Evolutionary conservation across 495 filamentous ascomycete genomes (phyloP), one percentile per base, ranked within the genome.

Genomic region (Aspergillus baeticus): DNA sequence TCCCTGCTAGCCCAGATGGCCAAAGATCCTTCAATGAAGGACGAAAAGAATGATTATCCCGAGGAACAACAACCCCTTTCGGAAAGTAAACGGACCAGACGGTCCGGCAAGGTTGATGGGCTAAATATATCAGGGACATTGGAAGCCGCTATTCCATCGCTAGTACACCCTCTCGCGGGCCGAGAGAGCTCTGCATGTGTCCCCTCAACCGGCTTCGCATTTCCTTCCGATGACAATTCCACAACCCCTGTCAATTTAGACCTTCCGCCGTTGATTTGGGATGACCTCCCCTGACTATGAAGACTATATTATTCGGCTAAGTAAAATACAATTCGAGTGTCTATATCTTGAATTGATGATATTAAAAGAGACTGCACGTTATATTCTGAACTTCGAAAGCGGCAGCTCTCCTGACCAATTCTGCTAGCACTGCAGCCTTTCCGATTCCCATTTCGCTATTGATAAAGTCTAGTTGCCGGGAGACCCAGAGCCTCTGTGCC

Each of bases 181-280:
- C 34, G 59, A 4, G 71, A 74, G 21, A 42, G 53, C 8, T 63
- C 66, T 11, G 36, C 50, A 3, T 59, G 53, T 41, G 58, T 54
- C 1, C 45, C 64, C 17, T 37, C 62, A 0, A 46, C 53, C 5
- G 51, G 53, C 14, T 63, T 76, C 58, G 60, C 65, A 7, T 74
- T 76, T 45, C 61, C 69, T 8, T 42, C 74, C 47, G 74, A 77
- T 50, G 73, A 75, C 6, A 67, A 54, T 23, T 8, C 69, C 3
- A 39, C 63, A 20, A 60, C 51, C 34, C 37, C 62, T 6, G 41
- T 64, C 31, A 52, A 37, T 10, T 57, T 62, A 17, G 65, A 64
- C 26, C 68, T 78, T 47, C 68, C 75, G 11, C 75, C 75, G 26
- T 69, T 78, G 66, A 55, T 69, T 23, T 78, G 74, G 75, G 74